phyloP scores from a whole-genome alignment of 1,139 yeast species.

The Pneumocystis carinii region DNA sequence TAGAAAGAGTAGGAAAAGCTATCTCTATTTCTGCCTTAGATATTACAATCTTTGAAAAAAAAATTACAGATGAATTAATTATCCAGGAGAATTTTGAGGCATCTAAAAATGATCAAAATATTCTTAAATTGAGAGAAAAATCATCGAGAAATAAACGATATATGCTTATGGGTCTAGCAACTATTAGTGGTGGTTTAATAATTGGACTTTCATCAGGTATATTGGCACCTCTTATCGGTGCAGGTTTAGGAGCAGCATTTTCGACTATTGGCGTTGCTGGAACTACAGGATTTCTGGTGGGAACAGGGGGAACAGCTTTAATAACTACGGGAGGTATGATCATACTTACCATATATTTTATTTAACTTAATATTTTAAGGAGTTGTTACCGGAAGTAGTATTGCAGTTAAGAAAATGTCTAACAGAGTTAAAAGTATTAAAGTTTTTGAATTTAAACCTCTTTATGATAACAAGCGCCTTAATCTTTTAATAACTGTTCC shows the following conservation, averaged over 20 bases:
- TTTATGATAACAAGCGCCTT: conserved; percentile 80
- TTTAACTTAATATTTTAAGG: not conserved
- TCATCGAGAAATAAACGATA: conserved; percentile 50
- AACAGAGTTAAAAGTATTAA: conserved; percentile 81
- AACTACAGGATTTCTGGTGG: conserved; percentile 81
- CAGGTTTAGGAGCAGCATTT: conserved; percentile 93
- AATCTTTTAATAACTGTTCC: conserved; percentile 81
- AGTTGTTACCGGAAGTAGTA: conserved; percentile 75
- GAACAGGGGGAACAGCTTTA: conserved; percentile 91
- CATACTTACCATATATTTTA: not conserved
- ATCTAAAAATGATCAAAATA: conserved; percentile 55
- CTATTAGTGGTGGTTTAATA: conserved; percentile 91
- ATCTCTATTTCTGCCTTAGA: conserved; percentile 49
- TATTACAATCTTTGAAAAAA: conserved; percentile 72
- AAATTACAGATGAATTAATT: conserved; percentile 80
- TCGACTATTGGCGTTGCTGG: conserved; percentile 91
- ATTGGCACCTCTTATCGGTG: conserved; percentile 94
- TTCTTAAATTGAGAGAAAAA: conserved; percentile 55
- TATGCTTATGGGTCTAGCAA: conserved; percentile 85
- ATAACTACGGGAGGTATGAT: conserved; percentile 68
- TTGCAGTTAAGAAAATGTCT: conserved; percentile 75
- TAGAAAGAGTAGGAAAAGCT: conserved; percentile 48
- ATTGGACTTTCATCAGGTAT: conserved; percentile 91
- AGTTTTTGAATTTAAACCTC: conserved; percentile 84
- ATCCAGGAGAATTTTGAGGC: conserved; percentile 58